phyloP scores from a whole-genome alignment of 75 land plant genomes.

The Azolla pinnata region DNA sequence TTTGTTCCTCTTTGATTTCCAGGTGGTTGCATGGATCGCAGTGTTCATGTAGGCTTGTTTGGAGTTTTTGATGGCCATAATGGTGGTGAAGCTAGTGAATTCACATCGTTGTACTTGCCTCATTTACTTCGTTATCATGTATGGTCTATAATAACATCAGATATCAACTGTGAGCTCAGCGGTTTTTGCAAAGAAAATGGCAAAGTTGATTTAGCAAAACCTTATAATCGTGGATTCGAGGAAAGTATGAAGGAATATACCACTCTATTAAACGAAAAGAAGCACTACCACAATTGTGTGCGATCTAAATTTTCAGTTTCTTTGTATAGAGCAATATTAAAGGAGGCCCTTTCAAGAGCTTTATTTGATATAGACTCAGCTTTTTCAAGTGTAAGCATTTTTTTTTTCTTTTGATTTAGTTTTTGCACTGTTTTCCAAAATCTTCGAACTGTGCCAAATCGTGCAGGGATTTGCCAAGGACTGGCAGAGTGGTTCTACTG shows the following conservation, averaged over 20 bases:
- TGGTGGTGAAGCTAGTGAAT: constrained; percentile 92
- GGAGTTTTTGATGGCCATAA: constrained; percentile 97
- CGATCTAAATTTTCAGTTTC: background rate
- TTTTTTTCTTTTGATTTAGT: background rate
- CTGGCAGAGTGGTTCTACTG: constrained; percentile 68
- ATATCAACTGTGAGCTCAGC: background rate
- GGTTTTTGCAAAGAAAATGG: background rate
- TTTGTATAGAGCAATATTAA: constrained; percentile 51
- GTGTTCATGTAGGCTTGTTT: constrained; percentile 34
- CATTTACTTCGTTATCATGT: constrained; percentile 3
- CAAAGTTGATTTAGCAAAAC: background rate
- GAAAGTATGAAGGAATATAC: background rate
- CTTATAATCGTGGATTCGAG: background rate
- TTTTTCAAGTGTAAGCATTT: constrained; percentile 50
- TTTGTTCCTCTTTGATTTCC: too few relatives aligned
- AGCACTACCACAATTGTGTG: constrained; percentile 13
- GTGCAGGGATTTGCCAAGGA: too few relatives aligned
- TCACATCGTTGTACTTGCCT: constrained; percentile 56
- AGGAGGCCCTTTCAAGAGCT: constrained; percentile 67
- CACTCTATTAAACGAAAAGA: background rate
- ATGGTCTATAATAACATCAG: background rate
- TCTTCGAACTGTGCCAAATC: too few relatives aligned
- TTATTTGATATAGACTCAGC: constrained; percentile 64
- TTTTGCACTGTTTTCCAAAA: too few relatives aligned
- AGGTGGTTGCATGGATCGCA: background rate